Percentiles rank a stretch among this genome's conserved stretches.
phyloP scores from a whole-genome alignment of 257 asterid genomes.

The Forsythia suspensa region DNA sequence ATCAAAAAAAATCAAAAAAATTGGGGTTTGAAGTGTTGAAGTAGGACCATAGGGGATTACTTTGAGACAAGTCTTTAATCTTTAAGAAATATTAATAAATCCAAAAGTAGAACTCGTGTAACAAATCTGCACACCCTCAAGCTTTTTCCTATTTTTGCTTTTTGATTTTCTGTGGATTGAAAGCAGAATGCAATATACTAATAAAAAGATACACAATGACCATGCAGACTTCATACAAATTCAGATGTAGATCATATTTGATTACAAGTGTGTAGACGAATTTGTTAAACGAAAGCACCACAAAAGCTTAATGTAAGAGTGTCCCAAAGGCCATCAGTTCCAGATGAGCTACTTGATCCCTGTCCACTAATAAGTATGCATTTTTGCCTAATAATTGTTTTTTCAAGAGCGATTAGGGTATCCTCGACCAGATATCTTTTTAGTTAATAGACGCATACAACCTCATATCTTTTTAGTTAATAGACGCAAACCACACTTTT shows the following conservation, averaged over 20 bases:
- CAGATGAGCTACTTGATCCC: not conserved
- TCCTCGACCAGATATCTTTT: not conserved
- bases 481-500: not conserved
- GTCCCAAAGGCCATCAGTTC: not conserved
- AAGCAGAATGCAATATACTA: not conserved
- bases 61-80: not conserved
- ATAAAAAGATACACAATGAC: not conserved
- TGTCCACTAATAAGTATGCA: not conserved
- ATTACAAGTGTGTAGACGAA: not conserved
- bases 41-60: not conserved
- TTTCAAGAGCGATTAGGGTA: not conserved
- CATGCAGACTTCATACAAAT: not conserved
- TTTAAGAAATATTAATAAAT: not conserved
- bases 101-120: not conserved
- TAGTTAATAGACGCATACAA: not conserved
- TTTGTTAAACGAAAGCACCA: not conserved
- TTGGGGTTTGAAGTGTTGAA: not conserved
- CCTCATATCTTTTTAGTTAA: not conserved
- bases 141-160: not conserved
- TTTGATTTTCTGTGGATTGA: not conserved
- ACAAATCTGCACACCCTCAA: not conserved
- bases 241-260: not conserved
- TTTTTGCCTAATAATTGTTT: not conserved
- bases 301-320: not conserved
- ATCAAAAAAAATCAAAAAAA: not conserved